Conservation (phyloP, 202 grass and related monocot species). For the Eragrostis tef region DNA sequence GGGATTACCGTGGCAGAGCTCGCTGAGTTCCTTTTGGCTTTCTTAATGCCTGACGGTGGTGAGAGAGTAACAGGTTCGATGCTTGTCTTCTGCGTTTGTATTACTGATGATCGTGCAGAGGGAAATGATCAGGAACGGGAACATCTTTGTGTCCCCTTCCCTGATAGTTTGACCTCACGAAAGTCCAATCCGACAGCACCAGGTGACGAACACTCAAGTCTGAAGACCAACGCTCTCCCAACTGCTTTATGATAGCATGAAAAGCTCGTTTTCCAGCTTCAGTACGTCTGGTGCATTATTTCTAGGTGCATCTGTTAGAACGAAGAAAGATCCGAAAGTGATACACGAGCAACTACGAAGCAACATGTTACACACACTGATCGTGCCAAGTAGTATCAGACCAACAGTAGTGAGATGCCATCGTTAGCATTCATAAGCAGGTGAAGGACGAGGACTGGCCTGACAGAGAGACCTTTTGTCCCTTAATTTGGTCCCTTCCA, state of each 20-base stretch:
- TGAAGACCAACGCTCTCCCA: not conserved
- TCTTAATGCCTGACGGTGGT: too few species aligned
- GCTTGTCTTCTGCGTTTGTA: too few species aligned
- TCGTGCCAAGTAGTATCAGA: not conserved
- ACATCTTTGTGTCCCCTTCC: too few species aligned
- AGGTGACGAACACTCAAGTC: conserved; percentile 20
- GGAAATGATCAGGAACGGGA: too few species aligned
- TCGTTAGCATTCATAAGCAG: not conserved
- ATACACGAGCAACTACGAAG: conserved; percentile 29
- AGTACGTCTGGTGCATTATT: conserved; percentile 30
- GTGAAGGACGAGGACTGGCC: not conserved
- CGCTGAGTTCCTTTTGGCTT: too few species aligned
- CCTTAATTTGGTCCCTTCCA: not conserved
- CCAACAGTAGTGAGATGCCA: not conserved
- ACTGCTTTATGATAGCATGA: not conserved
- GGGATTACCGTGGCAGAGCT: too few species aligned
- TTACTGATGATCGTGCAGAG: too few species aligned
- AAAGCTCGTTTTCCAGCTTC: conserved; percentile 1
- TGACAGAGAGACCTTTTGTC: not conserved
- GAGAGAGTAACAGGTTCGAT: too few species aligned
- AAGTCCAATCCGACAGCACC: too few species aligned
- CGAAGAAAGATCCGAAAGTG: conserved; percentile 17
- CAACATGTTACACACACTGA: not conserved
- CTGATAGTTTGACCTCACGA: too few species aligned
- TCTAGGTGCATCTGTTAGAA: conserved; percentile 27